These are phyloP conservation scores for Pseudodiploospora longispora DNA, from an alignment of 2,329 filamentous ascomycete genomes.

Conservation along the genomic window DNA sequence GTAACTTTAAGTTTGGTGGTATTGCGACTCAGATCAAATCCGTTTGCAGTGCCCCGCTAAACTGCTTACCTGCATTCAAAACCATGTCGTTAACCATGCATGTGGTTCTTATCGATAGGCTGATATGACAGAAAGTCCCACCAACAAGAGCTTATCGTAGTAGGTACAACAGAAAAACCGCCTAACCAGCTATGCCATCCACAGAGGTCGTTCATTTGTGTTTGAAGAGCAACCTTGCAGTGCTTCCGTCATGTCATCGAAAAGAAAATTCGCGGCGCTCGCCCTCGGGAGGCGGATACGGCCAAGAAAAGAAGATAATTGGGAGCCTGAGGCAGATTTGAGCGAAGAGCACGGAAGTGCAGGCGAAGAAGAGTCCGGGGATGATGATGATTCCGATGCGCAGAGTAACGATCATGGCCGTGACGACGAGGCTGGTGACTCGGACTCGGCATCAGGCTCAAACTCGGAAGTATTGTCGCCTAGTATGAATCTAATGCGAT, in stretches of 20 bases:
- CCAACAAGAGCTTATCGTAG: too few relatives aligned
- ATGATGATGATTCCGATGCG: constrained; percentile 23
- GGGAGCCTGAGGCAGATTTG: constrained; percentile 27
- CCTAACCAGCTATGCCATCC: too few relatives aligned
- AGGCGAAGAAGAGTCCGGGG: constrained; percentile 16
- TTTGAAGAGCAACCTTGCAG: too few relatives aligned
- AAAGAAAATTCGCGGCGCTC: constrained; percentile 30
- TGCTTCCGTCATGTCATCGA: constrained; percentile 23
- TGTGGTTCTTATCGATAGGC: too few relatives aligned
- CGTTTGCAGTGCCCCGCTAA: too few relatives aligned
- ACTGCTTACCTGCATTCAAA: constrained; percentile 3
- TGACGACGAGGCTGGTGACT: constrained; percentile 21
- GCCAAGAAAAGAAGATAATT: constrained; percentile 35
- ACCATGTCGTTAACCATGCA: too few relatives aligned
- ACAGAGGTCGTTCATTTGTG: too few relatives aligned
- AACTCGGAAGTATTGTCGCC: constrained; percentile 18
- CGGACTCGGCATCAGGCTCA: constrained; percentile 14
- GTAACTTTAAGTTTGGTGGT: too few relatives aligned
- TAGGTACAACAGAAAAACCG: too few relatives aligned
- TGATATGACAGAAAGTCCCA: too few relatives aligned
- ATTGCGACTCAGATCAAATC: too few relatives aligned
- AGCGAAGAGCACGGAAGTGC: constrained; percentile 19
- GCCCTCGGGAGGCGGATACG: constrained; percentile 36
- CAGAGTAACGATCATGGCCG: constrained; percentile 21
- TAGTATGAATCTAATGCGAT: neutral